A percentile compares a stretch with the other conserved stretches of the same genome.
phyloP scores from a whole-genome alignment of 352 stramenopile species.

The Bremia lactucae region DNA sequence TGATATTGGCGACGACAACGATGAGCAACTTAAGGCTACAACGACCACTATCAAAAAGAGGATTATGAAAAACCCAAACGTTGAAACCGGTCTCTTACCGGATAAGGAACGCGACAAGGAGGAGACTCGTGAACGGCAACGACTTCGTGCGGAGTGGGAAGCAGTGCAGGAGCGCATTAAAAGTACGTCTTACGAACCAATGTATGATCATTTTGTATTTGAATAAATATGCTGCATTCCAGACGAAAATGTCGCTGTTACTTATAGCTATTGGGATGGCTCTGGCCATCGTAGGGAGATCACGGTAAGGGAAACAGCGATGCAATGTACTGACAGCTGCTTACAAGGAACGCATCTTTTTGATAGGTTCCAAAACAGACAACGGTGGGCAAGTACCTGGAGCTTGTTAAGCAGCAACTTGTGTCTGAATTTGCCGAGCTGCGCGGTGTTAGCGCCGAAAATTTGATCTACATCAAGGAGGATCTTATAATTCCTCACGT shows the following conservation, averaged over 20 bases:
- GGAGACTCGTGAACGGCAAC: conserved; percentile 59
- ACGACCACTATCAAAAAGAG: conserved; percentile 40
- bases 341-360: neutral
- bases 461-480: conserved; percentile 97
- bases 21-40: conserved; percentile 19
- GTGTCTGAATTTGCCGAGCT: conserved; percentile 90
- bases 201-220: neutral
- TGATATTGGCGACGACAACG: conserved; percentile 70
- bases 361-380: conserved; percentile 84
- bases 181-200: conserved; percentile 36
- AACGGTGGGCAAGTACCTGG: conserved; percentile 84
- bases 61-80: conserved; percentile 89
- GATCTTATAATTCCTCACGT: conserved; percentile 97
- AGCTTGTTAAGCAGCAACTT: conserved; percentile 85
- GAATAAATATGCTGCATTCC: neutral
- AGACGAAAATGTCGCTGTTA: conserved; percentile 90
- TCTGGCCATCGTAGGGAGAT: conserved; percentile 91
- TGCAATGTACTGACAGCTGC: neutral
- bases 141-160: conserved; percentile 88
- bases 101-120: conserved; percentile 88
- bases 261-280: conserved; percentile 98
- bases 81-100: conserved; percentile 92
- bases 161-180: conserved; percentile 90
- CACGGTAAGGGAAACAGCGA: conserved; percentile 31
- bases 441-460: conserved; percentile 83